Evolutionary conservation across 192 early-diverging fungal species (phyloP), one percentile per base, ranked within the genome.

Genomic region (Coemansia sp.): DNA sequence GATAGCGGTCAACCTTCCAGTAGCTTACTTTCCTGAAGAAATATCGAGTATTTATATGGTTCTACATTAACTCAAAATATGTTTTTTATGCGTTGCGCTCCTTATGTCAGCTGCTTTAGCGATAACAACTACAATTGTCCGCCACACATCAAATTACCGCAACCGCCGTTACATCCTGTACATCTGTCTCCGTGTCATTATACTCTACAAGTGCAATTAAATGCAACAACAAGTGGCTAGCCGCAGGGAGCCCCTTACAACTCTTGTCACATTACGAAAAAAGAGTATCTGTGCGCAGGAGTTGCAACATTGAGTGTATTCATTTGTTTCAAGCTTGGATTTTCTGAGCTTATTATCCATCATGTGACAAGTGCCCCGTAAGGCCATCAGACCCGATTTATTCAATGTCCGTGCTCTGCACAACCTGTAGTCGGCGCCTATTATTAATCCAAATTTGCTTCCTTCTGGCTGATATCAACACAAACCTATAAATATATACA

Each of bases 321-420:
- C 12, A 17, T 34, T 50, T 50, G 9, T 1, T 50, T 50, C 11
- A 9, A 14, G 48, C 41, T 9, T 49, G 47, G 3, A 49, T 23
- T 13, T 18, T 23, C 10, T 25, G 6, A 5, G 14, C 30, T 46
- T 9, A 19, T 4, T 21, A 19, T 34, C 44, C 55, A 46, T 57
- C 55, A 57, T 47, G 55, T 57, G 55, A 44, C 45, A 1, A 14
- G 14, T n/a, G 6, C 40, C 55, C 55, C 55, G 55, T 57, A 57
- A 37, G 7, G 34, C 34, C 34, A 45, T 19, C 43, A 45, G 9
- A 17, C 19, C 0, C 43, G 43, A 19, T 45, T 10, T 21, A 18
- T 45, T 45, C 15, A 4, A 19, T n/a, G 43, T 45, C 43, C 43
- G 17, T n/a, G 43, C 18, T 17, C 2, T 45, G 34, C 34, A 8